Evolutionary conservation across 345 rosid species (phyloP).

Genomic region (Rhizophora mangle): DNA sequence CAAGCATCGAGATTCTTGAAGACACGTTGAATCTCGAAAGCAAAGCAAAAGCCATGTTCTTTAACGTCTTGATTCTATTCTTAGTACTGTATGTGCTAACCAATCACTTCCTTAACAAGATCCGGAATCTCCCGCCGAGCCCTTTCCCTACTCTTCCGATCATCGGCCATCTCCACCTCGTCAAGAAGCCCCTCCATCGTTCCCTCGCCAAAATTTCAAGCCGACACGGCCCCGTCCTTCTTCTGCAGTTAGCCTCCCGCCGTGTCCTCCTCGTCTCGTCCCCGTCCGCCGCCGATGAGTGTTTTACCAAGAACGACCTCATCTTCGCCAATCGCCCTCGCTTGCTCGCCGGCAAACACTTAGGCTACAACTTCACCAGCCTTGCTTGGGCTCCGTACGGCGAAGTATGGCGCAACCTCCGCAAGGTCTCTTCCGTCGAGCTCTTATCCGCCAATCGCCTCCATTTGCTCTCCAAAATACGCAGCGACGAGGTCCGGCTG

Average conservation of each 20-base stretch:
- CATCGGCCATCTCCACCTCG: constrained; percentile 37
- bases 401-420: constrained; percentile 26
- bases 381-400: constrained; percentile 28
- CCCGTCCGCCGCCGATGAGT: constrained; percentile 24
- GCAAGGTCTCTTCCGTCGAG: constrained; percentile 24
- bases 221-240: constrained; percentile 23
- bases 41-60: neutral
- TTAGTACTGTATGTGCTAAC: constrained; percentile 11
- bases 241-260: constrained; percentile 29
- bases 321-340: constrained; percentile 33
- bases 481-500: constrained; percentile 23
- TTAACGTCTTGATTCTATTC: constrained; percentile 6
- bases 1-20: too few relatives aligned
- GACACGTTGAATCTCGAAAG: neutral
- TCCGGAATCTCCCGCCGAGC: constrained; percentile 32
- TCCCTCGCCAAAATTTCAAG: constrained; percentile 9
- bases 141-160: constrained; percentile 33
- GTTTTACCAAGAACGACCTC: constrained; percentile 30
- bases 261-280: constrained; percentile 29
- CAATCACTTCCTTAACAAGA: constrained; percentile 14
- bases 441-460: constrained; percentile 27
- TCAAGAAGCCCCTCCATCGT: constrained; percentile 27
- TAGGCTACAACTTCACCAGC: constrained; percentile 25
- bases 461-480: constrained; percentile 14
- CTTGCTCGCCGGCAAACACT: constrained; percentile 15